These are phyloP conservation scores for Apiotrichum porosum DNA, from an alignment of 1,284 basidiomycete genomes.

Conservation along the genomic window DNA sequence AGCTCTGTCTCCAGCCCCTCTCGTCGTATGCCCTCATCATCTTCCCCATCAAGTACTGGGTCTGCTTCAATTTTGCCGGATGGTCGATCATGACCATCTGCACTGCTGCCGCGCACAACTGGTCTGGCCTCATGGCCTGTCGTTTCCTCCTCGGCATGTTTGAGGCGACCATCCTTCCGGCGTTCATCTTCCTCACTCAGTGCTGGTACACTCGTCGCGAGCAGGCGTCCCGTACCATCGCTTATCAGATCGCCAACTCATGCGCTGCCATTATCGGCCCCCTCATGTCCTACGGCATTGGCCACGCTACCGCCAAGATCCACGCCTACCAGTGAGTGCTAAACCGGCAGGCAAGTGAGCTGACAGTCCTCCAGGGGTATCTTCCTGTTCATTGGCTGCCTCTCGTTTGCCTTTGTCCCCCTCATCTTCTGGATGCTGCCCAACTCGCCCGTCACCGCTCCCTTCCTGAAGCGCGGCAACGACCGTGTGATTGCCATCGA, in stretches of 20 bases:
- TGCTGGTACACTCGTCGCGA: constrained; percentile 43
- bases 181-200: constrained; percentile 23
- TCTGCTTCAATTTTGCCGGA: constrained; percentile 5
- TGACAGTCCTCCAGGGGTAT: too few relatives aligned
- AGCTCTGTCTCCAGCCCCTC: constrained; percentile 22
- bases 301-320: constrained; percentile 22
- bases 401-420: constrained; percentile 52
- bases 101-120: constrained; percentile 33
- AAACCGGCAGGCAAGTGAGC: too few relatives aligned
- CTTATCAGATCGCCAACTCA: constrained; percentile 42
- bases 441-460: constrained; percentile 43
- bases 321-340: constrained; percentile 24
- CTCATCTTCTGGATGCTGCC: constrained; percentile 51
- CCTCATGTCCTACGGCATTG: constrained; percentile 41
- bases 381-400: constrained; percentile 54
- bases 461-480: constrained; percentile 39
- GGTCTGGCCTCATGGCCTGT: constrained; percentile 35
- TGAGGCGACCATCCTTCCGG: constrained; percentile 20
- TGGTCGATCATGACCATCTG: constrained; percentile 36
- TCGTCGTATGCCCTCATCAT: constrained; percentile 22
- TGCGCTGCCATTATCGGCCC: constrained; percentile 39
- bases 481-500: constrained; percentile 46
- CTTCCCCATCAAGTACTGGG: constrained; percentile 22
- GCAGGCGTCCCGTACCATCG: constrained; percentile 43
- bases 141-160: constrained; percentile 37